A percentile compares a stretch with the other conserved stretches of the same genome.
phyloP scores from a whole-genome alignment of 352 stramenopile genomes.

The Phytophthora kernoviae region DNA sequence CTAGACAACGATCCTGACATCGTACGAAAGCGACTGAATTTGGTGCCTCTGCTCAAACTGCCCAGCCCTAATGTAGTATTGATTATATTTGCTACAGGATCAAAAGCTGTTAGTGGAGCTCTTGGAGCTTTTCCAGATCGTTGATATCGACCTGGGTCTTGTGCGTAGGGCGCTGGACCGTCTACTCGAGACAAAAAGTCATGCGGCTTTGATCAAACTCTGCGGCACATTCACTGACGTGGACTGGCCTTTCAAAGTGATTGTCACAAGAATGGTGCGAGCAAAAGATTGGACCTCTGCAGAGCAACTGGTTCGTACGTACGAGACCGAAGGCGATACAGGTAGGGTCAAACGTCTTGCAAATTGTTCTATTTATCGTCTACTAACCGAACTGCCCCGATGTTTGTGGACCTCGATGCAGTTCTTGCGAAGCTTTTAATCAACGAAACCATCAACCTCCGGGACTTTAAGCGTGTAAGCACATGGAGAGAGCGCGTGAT shows the following conservation, averaged over 20 bases:
- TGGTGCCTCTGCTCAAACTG: background rate
- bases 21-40: slow-evolving; percentile 9
- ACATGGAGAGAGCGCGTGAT: background rate
- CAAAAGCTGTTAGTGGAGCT: slow-evolving; percentile 65
- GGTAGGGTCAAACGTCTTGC: slow-evolving; percentile 3
- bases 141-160: slow-evolving; percentile 25
- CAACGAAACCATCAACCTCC: slow-evolving; percentile 51
- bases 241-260: slow-evolving; percentile 37
- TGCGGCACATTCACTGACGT: slow-evolving; percentile 36
- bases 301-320: slow-evolving; percentile 52
- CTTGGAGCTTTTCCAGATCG: slow-evolving; percentile 60
- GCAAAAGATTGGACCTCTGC: slow-evolving; percentile 69
- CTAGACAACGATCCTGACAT: slow-evolving; percentile 18
- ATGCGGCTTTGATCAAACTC: slow-evolving; percentile 60
- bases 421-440: slow-evolving; percentile 50
- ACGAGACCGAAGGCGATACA: slow-evolving; percentile 23
- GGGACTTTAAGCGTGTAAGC: slow-evolving; percentile 66
- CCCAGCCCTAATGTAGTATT: background rate
- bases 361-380: background rate
- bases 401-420: slow-evolving; percentile 8
- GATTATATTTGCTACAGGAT: slow-evolving; percentile 31
- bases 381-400: background rate
- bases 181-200: slow-evolving; percentile 46
- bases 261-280: slow-evolving; percentile 44
- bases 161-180: slow-evolving; percentile 25